A percentile compares a stretch with the other conserved stretches of the same genome.
These are phyloP conservation scores for Ambrosiella beaveri DNA, from an alignment of 2,329 filamentous ascomycete species.

Conservation along the genomic window DNA sequence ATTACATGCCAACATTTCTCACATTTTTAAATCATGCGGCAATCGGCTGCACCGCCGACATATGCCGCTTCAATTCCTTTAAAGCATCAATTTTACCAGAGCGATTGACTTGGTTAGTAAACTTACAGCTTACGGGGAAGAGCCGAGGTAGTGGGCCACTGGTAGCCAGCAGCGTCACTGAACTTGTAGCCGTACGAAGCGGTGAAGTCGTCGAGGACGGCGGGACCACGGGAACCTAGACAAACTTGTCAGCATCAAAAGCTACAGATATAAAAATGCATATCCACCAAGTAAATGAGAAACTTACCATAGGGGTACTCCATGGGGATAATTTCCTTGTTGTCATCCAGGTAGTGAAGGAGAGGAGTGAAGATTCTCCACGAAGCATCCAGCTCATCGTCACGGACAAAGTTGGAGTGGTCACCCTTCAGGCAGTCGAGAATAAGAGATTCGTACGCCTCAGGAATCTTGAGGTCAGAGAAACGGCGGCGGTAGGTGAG, in stretches of 20 bases:
- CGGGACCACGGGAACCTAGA: constrained; percentile 82
- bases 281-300: neutral
- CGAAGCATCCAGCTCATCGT: constrained; percentile 89
- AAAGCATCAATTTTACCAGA: constrained; percentile 9
- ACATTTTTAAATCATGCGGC: neutral
- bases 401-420: constrained; percentile 97
- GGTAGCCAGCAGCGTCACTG: constrained; percentile 86
- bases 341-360: constrained; percentile 93
- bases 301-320: constrained; percentile 92
- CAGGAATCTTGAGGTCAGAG: constrained; percentile 97
- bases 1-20: neutral
- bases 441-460: constrained; percentile 96
- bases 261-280: too few species aligned
- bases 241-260: neutral
- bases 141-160: constrained; percentile 71
- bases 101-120: constrained; percentile 13
- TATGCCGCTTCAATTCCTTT: neutral
- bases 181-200: constrained; percentile 98
- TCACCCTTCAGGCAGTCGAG: constrained; percentile 96
- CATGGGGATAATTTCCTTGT: constrained; percentile 99
- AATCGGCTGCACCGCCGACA: neutral
- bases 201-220: constrained; percentile 94
- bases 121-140: constrained; percentile 57
- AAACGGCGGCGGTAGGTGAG: constrained; percentile 95
- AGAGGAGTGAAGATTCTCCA: constrained; percentile 98